Base-by-base conservation (phyloP, 495 filamentous ascomycete genomes). In the Penicilliopsis zonata region DNA sequence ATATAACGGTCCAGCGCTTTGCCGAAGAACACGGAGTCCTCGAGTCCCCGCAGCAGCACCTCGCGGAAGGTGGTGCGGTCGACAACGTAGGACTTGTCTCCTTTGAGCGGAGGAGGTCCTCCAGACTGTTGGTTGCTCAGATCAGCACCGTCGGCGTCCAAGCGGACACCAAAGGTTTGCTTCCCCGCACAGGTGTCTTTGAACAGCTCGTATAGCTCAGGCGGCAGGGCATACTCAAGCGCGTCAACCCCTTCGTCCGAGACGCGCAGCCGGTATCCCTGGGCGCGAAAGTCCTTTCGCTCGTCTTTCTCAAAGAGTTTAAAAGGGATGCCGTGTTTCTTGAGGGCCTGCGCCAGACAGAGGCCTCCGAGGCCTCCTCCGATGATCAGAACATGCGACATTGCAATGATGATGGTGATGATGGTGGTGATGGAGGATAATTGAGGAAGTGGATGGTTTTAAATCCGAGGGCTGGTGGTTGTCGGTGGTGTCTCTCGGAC, bases 301-400 rank as follows among this genome's bases (percentile, higher is more conserved):
- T 33, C 38, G 39, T 68, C 52, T 23, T 59, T 53, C 34, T 72
- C 67, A 21, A 69, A 72, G 31, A 76, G 51, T 31, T 62, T 59
- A 45, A 67, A 65, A 3, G 63, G 59, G 18, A 74, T 65, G 17
- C 55, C 52, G 27, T 61, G 50, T 33, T 67, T 59, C 22, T 61
- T 55, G 2, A 75, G 55, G n/a, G 57, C 61, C 37, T 75, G 68
- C 4, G 67, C 69, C 1, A 74, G 58, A 10, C 61, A 57, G 1
- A 74, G 55, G 14, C 68, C 70, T n/a, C 65, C 64, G 2, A 74
- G 52, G 13, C 72, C 70, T 24, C 53, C 69, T 31, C 70, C 70
- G 22, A 64, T 53, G 30, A 74, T 55, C 16, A 59, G 43, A 18
- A 61, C 40, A 7, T 7, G 6, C 21, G 21, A 7, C 21, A 24